A percentile compares a stretch with the other conserved stretches of the same genome.
These are phyloP conservation scores for Apiotrichum laibachii DNA, from an alignment of 1,284 basidiomycete genomes.

Conservation along the genomic window DNA sequence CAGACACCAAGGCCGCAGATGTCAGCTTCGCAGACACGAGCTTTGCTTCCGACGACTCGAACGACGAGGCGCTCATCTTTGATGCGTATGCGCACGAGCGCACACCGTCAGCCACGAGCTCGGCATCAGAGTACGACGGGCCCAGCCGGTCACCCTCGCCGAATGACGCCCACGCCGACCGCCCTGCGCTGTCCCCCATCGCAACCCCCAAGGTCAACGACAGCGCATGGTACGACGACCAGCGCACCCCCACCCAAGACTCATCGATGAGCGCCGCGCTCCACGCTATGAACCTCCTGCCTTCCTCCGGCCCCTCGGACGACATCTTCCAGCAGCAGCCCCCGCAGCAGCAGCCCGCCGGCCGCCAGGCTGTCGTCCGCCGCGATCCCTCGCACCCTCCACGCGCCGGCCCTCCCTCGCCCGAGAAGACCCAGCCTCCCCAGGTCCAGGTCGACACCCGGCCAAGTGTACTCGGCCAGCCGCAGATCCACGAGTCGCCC, in stretches of 20 bases:
- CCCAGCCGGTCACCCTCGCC: conserved; percentile 33
- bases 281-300: conserved; percentile 14
- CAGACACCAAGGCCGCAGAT: conserved; percentile 1
- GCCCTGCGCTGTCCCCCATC: conserved; percentile 24
- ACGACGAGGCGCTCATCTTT: conserved; percentile 73
- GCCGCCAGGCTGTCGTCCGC: neutral
- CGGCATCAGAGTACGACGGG: conserved; percentile 54
- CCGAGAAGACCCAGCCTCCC: conserved; percentile 13
- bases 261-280: conserved; percentile 21
- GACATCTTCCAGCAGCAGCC: conserved; percentile 9
- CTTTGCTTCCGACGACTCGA: conserved; percentile 53
- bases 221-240: conserved; percentile 36
- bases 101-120: conserved; percentile 26
- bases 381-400: conserved; percentile 1
- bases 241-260: conserved; percentile 48
- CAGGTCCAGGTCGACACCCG: neutral
- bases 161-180: conserved; percentile 28
- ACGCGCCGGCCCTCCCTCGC: conserved; percentile 14
- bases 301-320: conserved; percentile 5
- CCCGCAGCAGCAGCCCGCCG: conserved; percentile 4
- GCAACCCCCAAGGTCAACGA: conserved; percentile 19
- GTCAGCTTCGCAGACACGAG: conserved; percentile 12
- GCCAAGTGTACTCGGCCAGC: neutral
- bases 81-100: conserved; percentile 65
- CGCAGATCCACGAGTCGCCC: neutral